These are phyloP conservation scores for Casuarina equisetifolia DNA, from an alignment of 306 rosid species.

Conservation along the genomic window DNA sequence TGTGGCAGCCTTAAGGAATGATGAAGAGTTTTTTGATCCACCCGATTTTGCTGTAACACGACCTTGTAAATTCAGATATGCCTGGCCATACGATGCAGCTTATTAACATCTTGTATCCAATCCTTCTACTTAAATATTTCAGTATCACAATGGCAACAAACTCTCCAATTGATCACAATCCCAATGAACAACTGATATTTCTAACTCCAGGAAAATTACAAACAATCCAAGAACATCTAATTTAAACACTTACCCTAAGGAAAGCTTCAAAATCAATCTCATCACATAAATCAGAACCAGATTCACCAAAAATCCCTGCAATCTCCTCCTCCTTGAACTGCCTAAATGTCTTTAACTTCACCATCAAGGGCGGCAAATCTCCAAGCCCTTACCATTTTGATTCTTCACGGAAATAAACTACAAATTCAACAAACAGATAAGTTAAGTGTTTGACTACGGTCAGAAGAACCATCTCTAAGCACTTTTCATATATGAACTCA, in stretches of 20 bases:
- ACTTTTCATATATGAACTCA: conserved; percentile 1
- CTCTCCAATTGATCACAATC: conserved; percentile 12
- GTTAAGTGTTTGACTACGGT: conserved; percentile 4
- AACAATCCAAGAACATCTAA: not conserved
- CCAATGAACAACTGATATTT: not conserved
- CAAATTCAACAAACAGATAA: conserved; percentile 24
- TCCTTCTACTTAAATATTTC: conserved; percentile 6
- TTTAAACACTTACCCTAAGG: conserved; percentile 55
- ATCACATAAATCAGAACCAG: conserved; percentile 47
- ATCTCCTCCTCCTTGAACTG: conserved; percentile 75
- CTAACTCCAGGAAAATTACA: conserved; percentile 10
- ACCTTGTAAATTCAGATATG: conserved; percentile 70
- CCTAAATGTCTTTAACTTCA: conserved; percentile 59
- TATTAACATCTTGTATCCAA: conserved; percentile 19
- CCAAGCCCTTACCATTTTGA: conserved; percentile 64
- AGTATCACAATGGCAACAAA: conserved; percentile 21
- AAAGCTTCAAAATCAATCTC: conserved; percentile 90
- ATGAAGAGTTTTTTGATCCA: conserved; percentile 66
- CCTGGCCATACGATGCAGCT: conserved; percentile 44
- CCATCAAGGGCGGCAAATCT: conserved; percentile 72
- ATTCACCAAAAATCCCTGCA: conserved; percentile 54
- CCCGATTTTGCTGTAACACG: conserved; percentile 52
- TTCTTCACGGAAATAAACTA: conserved; percentile 63
- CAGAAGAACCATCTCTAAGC: conserved; percentile 6
- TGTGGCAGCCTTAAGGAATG: conserved; percentile 78